phyloP scores from a whole-genome alignment of 2,329 filamentous ascomycete species.

The Aspergillus sp. region DNA sequence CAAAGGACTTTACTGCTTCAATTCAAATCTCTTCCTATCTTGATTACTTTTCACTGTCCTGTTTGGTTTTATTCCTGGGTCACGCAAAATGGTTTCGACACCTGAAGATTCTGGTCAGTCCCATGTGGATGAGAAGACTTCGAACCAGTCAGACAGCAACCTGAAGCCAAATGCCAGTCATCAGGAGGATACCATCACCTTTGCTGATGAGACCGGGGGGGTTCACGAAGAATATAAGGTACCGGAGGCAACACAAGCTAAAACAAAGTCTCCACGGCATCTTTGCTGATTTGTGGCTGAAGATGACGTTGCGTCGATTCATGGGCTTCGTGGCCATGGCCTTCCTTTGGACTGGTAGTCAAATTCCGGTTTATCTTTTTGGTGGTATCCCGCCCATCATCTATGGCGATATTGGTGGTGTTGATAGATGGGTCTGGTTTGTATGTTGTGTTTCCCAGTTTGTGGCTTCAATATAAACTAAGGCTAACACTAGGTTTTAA shows the following conservation, averaged over 20 bases:
- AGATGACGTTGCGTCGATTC: slow-evolving; percentile 53
- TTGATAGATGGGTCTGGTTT: slow-evolving; percentile 63
- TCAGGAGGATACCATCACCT: slow-evolving; percentile 49
- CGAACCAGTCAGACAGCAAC: slow-evolving; percentile 26
- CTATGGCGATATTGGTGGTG: slow-evolving; percentile 61
- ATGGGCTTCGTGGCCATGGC: slow-evolving; percentile 60
- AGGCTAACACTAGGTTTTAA: neutral
- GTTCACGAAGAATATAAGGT: slow-evolving; percentile 37
- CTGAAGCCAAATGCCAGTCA: slow-evolving; percentile 38
- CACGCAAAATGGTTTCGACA: slow-evolving; percentile 1
- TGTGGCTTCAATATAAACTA: neutral
- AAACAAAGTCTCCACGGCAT: too few relatives aligned
- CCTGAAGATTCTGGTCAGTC: slow-evolving; percentile 17
- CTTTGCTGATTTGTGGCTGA: too few relatives aligned
- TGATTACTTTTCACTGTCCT: too few relatives aligned
- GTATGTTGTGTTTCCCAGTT: slow-evolving; percentile 24
- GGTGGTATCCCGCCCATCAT: slow-evolving; percentile 55
- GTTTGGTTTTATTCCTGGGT: too few relatives aligned
- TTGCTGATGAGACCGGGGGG: slow-evolving; percentile 43
- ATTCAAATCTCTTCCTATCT: neutral
- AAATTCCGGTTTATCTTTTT: slow-evolving; percentile 58
- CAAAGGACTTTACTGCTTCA: neutral
- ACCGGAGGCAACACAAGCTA: neutral
- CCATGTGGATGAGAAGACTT: slow-evolving; percentile 29
- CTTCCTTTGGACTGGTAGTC: slow-evolving; percentile 61